Evolutionary conservation across 345 rosid species (phyloP).

Genomic region (Eucalyptus microcorys): DNA sequence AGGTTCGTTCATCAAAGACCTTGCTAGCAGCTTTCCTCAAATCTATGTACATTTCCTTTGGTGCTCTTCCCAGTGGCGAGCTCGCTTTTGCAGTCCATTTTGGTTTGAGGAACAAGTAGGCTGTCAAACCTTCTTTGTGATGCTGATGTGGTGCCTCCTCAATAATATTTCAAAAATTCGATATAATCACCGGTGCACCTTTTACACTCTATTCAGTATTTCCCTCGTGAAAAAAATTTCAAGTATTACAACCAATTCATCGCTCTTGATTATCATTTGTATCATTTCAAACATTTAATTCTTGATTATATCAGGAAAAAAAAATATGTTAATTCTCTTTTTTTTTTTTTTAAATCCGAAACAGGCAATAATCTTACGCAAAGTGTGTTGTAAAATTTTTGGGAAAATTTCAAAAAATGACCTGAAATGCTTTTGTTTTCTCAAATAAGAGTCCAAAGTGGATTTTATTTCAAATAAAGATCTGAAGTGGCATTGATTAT

Average conservation of each 20-base stretch:
- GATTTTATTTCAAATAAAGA: too few relatives aligned
- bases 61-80: neutral
- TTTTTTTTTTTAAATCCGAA: too few relatives aligned
- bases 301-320: too few relatives aligned
- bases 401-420: too few relatives aligned
- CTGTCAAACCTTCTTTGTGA: neutral
- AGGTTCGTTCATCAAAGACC: neutral
- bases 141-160: neutral
- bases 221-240: neutral
- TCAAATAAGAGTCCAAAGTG: rapidly evolving
- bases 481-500: rapidly evolving
- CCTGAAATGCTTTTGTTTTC: rapidly evolving
- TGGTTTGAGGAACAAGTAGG: too few relatives aligned
- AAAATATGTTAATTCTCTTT: neutral
- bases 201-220: neutral
- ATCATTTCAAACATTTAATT: neutral
- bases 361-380: neutral
- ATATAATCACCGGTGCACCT: neutral
- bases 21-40: neutral
- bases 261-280: neutral
- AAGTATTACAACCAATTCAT: neutral
- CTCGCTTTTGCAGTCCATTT: neutral
- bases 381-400: neutral
- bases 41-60: neutral
- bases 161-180: neutral